Base-by-base conservation (phyloP, 306 rosid species). In the Malus sylvestris region DNA sequence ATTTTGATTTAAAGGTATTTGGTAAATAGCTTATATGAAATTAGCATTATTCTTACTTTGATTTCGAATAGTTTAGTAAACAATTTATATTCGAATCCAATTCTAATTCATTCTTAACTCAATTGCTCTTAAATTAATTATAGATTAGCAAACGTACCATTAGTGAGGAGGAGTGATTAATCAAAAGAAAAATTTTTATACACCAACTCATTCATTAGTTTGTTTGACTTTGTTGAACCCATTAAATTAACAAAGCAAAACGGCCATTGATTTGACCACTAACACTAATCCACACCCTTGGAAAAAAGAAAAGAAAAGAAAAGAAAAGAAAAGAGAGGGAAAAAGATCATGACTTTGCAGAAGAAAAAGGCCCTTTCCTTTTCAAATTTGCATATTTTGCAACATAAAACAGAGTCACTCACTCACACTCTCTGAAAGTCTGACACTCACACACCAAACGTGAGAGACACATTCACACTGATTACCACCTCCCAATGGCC, bases 311-410 rank as follows among this genome's bases (percentile, higher is more conserved):
- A 5, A 55, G 22, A 68, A 9, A 57, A 20, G 59, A 53, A 32
- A 62, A 66, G 29, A 68, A 20, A 1, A 57, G 13, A n/a, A 1
- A 16, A 51, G 22, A 53, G 22, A 3, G 61, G 10, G 30, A 76
- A 71, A 76, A 66, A 76, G 67, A 86, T 80, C 84, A 82, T 84
- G 82, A 82, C 69, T 71, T 61, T 35, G 45, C 70, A 68, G 82
- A 81, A 74, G 66, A 40, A 85, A 89, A 80, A 81, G 70, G 33
- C 29, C 80, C 79, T 76, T 52, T 14, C 78, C 80, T 74, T 83
- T 73, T 32, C 38, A 3, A 19, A 8, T 19, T 27, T 22, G 68
- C 68, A 15, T 57, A 8, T n/a, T 64, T 16, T 38, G 70, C 70
- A 66, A 62, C 70, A 44, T 20, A 62, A 3, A 57, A 57, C 27